Evolutionary conservation across 495 filamentous ascomycete species (phyloP).

Genomic region (Aspergillus steynii): DNA sequence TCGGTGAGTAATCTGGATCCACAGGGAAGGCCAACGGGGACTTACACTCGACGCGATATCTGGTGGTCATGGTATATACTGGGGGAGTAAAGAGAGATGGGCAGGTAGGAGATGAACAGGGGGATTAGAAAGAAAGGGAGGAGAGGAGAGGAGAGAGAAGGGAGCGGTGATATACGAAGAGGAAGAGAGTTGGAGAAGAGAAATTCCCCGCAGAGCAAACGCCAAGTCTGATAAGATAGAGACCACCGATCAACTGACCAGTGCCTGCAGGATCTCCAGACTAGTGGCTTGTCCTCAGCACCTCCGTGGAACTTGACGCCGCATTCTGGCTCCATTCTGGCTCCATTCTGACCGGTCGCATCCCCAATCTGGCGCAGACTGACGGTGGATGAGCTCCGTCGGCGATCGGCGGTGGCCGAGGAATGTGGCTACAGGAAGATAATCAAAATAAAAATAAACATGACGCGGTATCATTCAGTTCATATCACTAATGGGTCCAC

Average conservation of each 20-base stretch:
- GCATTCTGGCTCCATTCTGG: too few species aligned
- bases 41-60: conserved; percentile 89
- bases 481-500: background rate
- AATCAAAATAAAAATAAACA: too few species aligned
- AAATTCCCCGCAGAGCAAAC: background rate
- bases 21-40: conserved; percentile 8
- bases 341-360: too few species aligned
- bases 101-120: background rate
- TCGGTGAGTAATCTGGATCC: conserved; percentile 17
- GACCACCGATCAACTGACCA: too few species aligned
- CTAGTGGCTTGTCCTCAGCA: too few species aligned
- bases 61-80: conserved; percentile 69
- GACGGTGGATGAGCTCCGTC: too few species aligned
- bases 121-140: background rate
- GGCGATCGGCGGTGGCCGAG: too few species aligned
- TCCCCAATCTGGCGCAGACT: too few species aligned
- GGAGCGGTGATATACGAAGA: conserved; percentile 1
- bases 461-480: background rate
- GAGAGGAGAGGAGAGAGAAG: background rate
- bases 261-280: too few species aligned
- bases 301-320: too few species aligned
- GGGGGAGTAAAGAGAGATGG: background rate
- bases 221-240: background rate
- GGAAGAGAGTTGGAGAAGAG: background rate
- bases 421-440: too few species aligned